Evolutionary conservation across 352 stramenopile genomes (phyloP), one percentile per base, ranked within the genome.

Genomic region (Globisporangium echinulatum): DNA sequence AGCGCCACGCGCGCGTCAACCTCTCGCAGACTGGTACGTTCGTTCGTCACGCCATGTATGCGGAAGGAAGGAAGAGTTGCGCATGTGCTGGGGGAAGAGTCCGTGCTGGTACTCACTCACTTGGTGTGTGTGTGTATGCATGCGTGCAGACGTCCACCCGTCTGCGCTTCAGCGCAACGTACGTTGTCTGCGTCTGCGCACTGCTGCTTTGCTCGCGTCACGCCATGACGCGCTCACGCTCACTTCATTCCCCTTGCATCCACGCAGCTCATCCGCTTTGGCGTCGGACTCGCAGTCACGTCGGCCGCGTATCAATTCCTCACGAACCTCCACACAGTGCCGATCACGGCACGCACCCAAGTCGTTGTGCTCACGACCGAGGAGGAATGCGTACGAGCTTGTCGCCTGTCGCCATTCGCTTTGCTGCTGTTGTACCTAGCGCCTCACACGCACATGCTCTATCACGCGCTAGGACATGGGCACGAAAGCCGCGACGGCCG

Each of bases 271-370:
- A 67, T 79, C 62, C 61, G 74, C 13, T 82, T 67, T 71, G 69
- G 73, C 4, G 50, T 66, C 5, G 63, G 65, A 52, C 61, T 86
- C 39, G 73, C 62, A 5, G 69, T 84, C 39, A 63, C 65, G 0
- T 70, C 79, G 44, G 79, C 79, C 19, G 60, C 71, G 46, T 87
- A 87, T 52, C 79, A 89, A 63, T 89, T 89, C 56, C 50, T 84
- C 43, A 87, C 70, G 17, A 89, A 89, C 59, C 60, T 89, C 56
- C 77, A 85, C 68, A 79, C 66, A 7, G 77, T 89, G 42, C 79
- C 79, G 46, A 87, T 89, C 62, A 86, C 71, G 5, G 75, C 73
- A 1, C 77, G 79, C 7, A 87, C 77, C 15, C 79, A 89, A 48
- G 79, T 89, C 63, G 79, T 89, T 9, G 79, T 79, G 15, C 67